A percentile compares a stretch with the other conserved stretches of the same genome.
phyloP scores from a whole-genome alignment of 1,284 basidiomycete genomes.

The Fomitopsis palustris region DNA sequence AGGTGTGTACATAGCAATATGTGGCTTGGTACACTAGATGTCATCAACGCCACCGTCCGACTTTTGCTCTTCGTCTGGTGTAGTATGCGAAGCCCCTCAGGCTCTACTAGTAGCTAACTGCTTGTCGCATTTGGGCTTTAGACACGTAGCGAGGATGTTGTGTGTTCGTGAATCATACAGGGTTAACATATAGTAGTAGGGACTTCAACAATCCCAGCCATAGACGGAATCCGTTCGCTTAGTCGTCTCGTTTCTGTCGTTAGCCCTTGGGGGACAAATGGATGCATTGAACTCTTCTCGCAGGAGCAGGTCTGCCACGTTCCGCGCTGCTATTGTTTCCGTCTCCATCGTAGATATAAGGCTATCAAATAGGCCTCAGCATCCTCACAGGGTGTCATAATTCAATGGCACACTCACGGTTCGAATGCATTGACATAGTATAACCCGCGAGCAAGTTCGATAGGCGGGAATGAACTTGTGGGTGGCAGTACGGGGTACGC shows the following conservation, averaged over 20 bases:
- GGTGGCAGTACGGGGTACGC: constrained; percentile 75
- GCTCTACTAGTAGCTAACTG: no score
- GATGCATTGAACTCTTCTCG: constrained; percentile 62
- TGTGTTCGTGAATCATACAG: neutral
- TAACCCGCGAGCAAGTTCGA: constrained; percentile 71
- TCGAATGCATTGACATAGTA: constrained; percentile 92
- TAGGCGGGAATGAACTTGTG: constrained; percentile 67
- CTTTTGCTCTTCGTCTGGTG: no score
- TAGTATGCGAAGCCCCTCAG: no score
- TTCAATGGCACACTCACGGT: constrained; percentile 32
- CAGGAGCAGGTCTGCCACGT: constrained; percentile 76
- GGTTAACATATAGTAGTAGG: neutral
- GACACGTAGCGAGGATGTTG: no score
- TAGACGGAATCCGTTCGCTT: constrained; percentile 44
- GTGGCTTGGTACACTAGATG: no score
- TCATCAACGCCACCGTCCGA: no score
- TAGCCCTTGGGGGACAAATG: constrained; percentile 40
- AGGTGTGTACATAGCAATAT: no score
- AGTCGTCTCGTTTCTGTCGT: neutral
- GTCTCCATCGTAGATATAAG: constrained; percentile 91
- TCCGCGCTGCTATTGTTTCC: constrained; percentile 79
- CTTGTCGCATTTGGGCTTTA: no score
- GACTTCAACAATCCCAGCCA: constrained; percentile 60
- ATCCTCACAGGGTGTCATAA: constrained; percentile 4
- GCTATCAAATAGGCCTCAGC: constrained; percentile 30